phyloP scores from a whole-genome alignment of 1,139 yeast species.

The Pichia sp. region DNA sequence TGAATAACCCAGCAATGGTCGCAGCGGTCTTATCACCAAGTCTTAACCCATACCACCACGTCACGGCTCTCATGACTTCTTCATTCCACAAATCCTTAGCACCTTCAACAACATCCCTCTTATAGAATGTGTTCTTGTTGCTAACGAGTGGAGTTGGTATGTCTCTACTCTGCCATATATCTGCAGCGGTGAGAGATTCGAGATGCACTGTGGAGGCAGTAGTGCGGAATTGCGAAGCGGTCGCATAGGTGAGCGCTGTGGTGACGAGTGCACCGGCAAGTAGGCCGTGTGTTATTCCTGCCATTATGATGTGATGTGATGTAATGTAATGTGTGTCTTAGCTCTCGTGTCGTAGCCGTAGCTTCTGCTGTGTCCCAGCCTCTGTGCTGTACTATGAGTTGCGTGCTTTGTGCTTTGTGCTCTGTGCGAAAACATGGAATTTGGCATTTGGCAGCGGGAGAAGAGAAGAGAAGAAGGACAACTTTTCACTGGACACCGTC shows the following conservation, averaged over 20 bases:
- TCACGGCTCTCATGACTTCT: constrained; percentile 59
- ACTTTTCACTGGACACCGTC: neutral
- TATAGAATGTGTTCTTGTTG: constrained; percentile 33
- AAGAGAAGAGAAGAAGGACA: neutral
- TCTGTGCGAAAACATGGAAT: too few species aligned
- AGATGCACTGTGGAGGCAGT: constrained; percentile 42
- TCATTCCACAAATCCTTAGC: constrained; percentile 79
- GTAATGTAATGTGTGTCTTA: too few species aligned
- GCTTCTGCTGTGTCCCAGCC: too few species aligned
- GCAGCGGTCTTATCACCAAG: constrained; percentile 15
- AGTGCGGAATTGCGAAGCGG: constrained; percentile 49
- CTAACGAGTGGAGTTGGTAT: constrained; percentile 34
- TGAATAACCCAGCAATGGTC: constrained; percentile 7
- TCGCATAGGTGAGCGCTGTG: constrained; percentile 56
- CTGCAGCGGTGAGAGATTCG: constrained; percentile 42
- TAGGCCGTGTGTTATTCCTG: constrained; percentile 67
- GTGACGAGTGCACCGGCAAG: constrained; percentile 62
- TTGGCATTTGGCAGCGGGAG: too few species aligned
- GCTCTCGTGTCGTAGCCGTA: too few species aligned
- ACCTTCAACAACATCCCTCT: constrained; percentile 49
- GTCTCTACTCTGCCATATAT: constrained; percentile 44
- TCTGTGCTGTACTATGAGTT: too few species aligned
- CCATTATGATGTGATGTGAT: too few species aligned
- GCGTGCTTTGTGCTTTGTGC: too few species aligned
- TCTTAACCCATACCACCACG: constrained; percentile 39